Conservation (phyloP, 345 rosid genomes). For the Populus davidiana region DNA sequence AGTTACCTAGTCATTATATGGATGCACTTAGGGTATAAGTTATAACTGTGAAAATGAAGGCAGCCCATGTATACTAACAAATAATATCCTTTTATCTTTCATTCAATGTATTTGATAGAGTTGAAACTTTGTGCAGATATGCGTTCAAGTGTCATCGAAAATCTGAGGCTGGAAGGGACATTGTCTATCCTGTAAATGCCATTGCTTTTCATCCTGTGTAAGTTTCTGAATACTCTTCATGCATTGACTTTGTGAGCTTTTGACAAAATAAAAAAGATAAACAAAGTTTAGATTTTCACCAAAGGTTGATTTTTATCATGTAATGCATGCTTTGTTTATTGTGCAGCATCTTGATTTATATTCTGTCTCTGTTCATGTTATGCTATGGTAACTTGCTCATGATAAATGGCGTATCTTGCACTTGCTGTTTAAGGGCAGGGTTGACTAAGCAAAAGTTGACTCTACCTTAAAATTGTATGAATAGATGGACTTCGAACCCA, state of each 20-base stretch:
- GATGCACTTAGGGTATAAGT: not conserved
- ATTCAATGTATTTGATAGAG: not conserved
- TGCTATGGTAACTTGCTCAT: not conserved
- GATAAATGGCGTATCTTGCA: not conserved
- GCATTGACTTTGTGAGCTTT: not conserved
- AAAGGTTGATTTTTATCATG: not conserved
- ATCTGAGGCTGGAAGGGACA: slow-evolving; percentile 94
- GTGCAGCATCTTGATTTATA: not conserved
- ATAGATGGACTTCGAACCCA: no score
- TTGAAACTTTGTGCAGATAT: slow-evolving; percentile 52
- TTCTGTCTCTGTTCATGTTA: not conserved
- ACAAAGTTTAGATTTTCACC: not conserved
- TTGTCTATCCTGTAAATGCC: slow-evolving; percentile 92
- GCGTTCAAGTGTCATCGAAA: slow-evolving; percentile 98
- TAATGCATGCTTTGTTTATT: not conserved
- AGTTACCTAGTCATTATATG: not conserved
- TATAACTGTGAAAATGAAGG: not conserved
- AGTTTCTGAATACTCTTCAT: slow-evolving; percentile 31
- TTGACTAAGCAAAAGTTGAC: not conserved
- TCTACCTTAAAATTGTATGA: not conserved
- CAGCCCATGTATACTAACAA: not conserved
- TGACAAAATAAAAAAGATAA: not conserved
- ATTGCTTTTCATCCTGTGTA: slow-evolving; percentile 98
- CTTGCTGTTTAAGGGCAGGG: not conserved
- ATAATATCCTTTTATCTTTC: not conserved